Base-by-base conservation (phyloP, 441 rosid species). In the Erodium trifolium region DNA sequence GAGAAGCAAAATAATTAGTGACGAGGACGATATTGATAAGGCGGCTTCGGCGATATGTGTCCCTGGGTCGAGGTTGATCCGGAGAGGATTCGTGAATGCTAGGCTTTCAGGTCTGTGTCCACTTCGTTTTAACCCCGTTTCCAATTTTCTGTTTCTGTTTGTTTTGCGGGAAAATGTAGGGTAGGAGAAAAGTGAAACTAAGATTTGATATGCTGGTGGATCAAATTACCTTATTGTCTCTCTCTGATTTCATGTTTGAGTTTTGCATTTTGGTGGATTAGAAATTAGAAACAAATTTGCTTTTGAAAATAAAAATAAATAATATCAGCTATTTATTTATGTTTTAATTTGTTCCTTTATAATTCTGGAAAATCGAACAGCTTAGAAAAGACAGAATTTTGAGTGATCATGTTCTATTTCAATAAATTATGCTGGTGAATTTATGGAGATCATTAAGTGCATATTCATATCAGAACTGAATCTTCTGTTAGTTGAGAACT, bases 61-160 rank as follows among this genome's bases (percentile, higher is more conserved):
- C 65, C 60, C 77, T 3, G 74, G 72, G 11, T 66, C 80, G 51
- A 70, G 70, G 65, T 31, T 77, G 39, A 65, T 73, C 23, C 41
- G 68, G 66, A 73, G 75, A 4, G 80, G 80, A 35, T 68, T 73
- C 35, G 4, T 47, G 7, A 65, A 35, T 62, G 17, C 70, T 13
- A 27, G 59, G n/a, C 49, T 11, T 10, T 64, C 68, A 70, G 77
- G 77, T 77, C 65, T 64, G 9, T n/a, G 23, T 3, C 11, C 63
- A 3, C 19, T 49, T 60, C n/a, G 19, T 3, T 23, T 60, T 2
- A 7, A 19, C 17, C 47, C 6, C 7, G 12, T 29, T 35, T 35
- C 0, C 1, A 4, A 12, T 45, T 65, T 68, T n/a, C 16, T 9
- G 17, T 31, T 16, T 23, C n/a, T 59, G 39, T 19, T 63, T 35